A percentile compares a stretch with the other conserved stretches of the same genome.
phyloP scores from a whole-genome alignment of 2,329 filamentous ascomycete species.

The Exserohilum rostratum region DNA sequence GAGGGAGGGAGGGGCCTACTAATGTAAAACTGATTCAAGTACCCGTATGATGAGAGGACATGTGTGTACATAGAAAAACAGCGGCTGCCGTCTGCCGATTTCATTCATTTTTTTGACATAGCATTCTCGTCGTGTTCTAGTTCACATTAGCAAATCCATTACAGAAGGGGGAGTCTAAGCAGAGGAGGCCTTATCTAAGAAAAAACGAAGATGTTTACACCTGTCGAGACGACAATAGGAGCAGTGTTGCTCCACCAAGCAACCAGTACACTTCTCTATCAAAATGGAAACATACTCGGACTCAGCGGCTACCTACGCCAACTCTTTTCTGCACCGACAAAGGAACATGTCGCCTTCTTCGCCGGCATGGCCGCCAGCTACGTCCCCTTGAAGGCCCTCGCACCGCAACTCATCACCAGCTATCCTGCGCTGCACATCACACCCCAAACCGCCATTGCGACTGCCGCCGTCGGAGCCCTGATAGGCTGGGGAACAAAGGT shows the following conservation, averaged over 20 bases:
- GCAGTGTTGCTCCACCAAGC: constrained; percentile 59
- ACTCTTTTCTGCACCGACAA: constrained; percentile 49
- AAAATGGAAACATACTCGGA: constrained; percentile 60
- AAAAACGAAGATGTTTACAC: constrained; percentile 56
- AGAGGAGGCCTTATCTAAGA: neutral
- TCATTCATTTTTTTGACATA: no score
- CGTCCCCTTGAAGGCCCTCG: constrained; percentile 48
- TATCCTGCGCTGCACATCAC: constrained; percentile 50
- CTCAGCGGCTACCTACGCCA: constrained; percentile 56
- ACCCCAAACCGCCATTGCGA: constrained; percentile 46
- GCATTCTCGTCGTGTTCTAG: neutral
- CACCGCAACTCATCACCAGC: constrained; percentile 53
- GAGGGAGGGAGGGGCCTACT: no score
- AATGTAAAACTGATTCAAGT: constrained; percentile 1
- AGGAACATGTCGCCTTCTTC: constrained; percentile 54
- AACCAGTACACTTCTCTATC: constrained; percentile 56
- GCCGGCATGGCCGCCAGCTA: constrained; percentile 55
- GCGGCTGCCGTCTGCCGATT: no score
- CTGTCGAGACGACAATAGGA: constrained; percentile 58
- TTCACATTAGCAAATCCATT: neutral
- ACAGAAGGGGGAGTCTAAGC: neutral
- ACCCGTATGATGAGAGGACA: neutral
- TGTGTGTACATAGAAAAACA: constrained; percentile 4
- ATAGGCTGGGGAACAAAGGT: constrained; percentile 62
- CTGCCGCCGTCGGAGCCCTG: constrained; percentile 52